A percentile compares a stretch with the other conserved stretches of the same genome.
phyloP scores from a whole-genome alignment of 306 rosid genomes.

The Gillenia trifoliata region DNA sequence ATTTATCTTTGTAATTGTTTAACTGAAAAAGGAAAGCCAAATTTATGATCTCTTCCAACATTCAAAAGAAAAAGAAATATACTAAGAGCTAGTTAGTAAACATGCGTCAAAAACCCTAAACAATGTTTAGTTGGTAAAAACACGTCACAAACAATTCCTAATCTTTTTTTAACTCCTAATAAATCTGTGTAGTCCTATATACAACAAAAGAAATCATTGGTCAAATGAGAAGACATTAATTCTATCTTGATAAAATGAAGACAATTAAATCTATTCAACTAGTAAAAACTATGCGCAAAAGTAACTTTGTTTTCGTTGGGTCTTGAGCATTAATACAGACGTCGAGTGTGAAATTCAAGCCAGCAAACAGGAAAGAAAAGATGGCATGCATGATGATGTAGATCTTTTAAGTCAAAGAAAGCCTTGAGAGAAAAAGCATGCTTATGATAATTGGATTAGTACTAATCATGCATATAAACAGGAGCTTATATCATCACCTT shows the following conservation, averaged over 20 bases:
- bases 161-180: neutral
- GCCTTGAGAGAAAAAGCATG: slow-evolving; percentile 22
- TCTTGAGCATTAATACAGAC: slow-evolving; percentile 16
- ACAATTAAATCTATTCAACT: neutral
- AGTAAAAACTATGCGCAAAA: neutral
- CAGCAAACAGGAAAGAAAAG: slow-evolving; percentile 15
- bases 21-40: neutral
- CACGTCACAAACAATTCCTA: neutral
- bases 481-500: slow-evolving; percentile 8
- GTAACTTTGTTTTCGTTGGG: neutral
- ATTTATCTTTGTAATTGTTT: neutral
- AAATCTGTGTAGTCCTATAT: neutral
- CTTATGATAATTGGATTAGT: slow-evolving; percentile 42
- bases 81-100: neutral
- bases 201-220: neutral
- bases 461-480: slow-evolving; percentile 28
- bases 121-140: neutral
- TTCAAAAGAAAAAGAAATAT: too few species aligned
- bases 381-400: slow-evolving; percentile 19
- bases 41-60: neutral
- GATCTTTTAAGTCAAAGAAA: slow-evolving; percentile 23
- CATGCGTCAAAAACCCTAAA: neutral
- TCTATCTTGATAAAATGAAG: neutral
- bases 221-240: neutral
- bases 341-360: slow-evolving; percentile 27